phyloP scores from a whole-genome alignment of 495 filamentous ascomycete species.

The Tuber microsphaerosporum region DNA sequence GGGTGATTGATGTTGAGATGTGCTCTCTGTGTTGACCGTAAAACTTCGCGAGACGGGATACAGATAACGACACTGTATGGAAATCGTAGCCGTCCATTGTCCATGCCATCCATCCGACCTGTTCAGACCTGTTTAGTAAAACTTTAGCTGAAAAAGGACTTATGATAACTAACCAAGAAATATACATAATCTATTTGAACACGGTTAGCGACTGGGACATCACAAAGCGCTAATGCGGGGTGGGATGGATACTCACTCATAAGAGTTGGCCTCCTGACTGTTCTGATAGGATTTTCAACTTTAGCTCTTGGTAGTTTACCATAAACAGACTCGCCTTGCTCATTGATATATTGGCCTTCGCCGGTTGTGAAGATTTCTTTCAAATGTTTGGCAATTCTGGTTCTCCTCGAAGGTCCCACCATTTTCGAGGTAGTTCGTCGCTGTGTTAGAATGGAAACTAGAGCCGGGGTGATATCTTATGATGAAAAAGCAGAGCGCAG shows the following conservation, averaged over 20 bases:
- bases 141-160: neutral
- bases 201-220: neutral
- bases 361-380: constrained; percentile 41
- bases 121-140: neutral
- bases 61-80: constrained; percentile 66
- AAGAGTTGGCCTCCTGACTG: constrained; percentile 33
- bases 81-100: constrained; percentile 54
- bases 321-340: constrained; percentile 36
- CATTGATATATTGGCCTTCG: constrained; percentile 38
- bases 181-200: constrained; percentile 34
- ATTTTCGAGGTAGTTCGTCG: constrained; percentile 9
- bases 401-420: constrained; percentile 18
- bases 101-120: constrained; percentile 41
- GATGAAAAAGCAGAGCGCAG: neutral
- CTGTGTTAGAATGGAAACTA: neutral
- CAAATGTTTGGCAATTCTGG: constrained; percentile 29
- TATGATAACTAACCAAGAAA: constrained; percentile 37
- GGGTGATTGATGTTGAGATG: constrained; percentile 64
- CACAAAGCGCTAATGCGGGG: neutral
- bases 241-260: constrained; percentile 23
- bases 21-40: constrained; percentile 57
- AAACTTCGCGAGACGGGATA: constrained; percentile 60
- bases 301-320: constrained; percentile 38
- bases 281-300: constrained; percentile 39
- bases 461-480: neutral